phyloP scores from a whole-genome alignment of 108 stramenopile genomes.

The Aurantiochytrium sp. region DNA sequence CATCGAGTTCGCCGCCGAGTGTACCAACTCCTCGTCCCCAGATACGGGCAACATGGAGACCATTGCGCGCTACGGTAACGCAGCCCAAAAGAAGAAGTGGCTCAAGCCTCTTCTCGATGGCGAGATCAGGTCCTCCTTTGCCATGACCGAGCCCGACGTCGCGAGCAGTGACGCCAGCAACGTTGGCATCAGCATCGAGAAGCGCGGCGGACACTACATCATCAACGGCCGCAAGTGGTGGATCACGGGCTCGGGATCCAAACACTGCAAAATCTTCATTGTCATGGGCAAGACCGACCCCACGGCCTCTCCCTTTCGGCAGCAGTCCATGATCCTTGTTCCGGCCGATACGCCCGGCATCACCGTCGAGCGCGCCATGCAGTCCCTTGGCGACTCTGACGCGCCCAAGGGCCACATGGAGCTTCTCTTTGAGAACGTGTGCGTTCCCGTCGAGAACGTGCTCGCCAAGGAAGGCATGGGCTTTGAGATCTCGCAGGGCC shows the following conservation, averaged over 20 bases:
- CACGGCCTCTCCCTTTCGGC: too few relatives aligned
- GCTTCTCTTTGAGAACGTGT: slow-evolving; percentile 52
- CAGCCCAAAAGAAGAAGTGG: slow-evolving; percentile 64
- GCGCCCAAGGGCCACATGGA: slow-evolving; percentile 87
- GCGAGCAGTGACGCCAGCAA: slow-evolving; percentile 86
- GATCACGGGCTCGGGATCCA: slow-evolving; percentile 68
- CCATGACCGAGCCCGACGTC: slow-evolving; percentile 92
- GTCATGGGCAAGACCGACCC: too few relatives aligned
- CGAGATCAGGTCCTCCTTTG: slow-evolving; percentile 72
- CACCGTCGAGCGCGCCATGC: slow-evolving; percentile 68
- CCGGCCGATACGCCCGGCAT: slow-evolving; percentile 72
- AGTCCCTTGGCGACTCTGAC: slow-evolving; percentile 90
- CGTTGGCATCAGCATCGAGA: slow-evolving; percentile 46
- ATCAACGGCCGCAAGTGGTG: slow-evolving; percentile 48
- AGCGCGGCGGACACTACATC: not conserved
- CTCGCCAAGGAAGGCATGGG: slow-evolving; percentile 85
- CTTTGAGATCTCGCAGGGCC: slow-evolving; percentile 86
- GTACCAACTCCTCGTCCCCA: slow-evolving; percentile 61
- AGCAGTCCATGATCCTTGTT: slow-evolving; percentile 56
- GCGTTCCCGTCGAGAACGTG: slow-evolving; percentile 36
- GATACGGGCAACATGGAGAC: slow-evolving; percentile 99
- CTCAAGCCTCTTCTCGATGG: slow-evolving; percentile 75
- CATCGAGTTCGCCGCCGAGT: not conserved
- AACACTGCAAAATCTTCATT: slow-evolving; percentile 75
- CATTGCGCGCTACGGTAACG: slow-evolving; percentile 76